Evolutionary conservation across 495 filamentous ascomycete genomes (phyloP).

Genomic region (Extremus antarcticus): DNA sequence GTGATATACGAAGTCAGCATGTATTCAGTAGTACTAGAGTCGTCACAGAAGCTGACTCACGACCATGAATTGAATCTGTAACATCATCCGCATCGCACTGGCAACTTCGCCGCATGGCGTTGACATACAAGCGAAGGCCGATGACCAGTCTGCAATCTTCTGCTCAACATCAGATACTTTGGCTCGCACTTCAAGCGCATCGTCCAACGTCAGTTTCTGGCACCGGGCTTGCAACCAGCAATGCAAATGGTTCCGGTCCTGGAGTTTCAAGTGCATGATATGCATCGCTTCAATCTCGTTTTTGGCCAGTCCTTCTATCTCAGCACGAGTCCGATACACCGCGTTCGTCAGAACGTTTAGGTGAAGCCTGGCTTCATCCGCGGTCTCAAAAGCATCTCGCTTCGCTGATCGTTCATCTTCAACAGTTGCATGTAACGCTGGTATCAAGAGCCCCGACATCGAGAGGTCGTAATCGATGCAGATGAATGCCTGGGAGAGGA

Average conservation of each 20-base stretch:
- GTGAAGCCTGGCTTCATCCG: background rate
- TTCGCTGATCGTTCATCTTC: background rate
- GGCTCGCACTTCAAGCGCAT: background rate
- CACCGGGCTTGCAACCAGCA: background rate
- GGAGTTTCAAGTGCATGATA: background rate
- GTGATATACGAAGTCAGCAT: background rate
- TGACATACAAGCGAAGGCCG: background rate
- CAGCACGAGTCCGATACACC: background rate
- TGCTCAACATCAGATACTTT: background rate
- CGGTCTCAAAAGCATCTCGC: background rate
- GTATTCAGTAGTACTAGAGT: background rate
- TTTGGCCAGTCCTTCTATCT: background rate
- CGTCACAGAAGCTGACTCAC: background rate
- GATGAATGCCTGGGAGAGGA: background rate
- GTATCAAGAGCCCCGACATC: background rate
- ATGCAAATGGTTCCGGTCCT: background rate
- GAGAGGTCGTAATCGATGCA: background rate
- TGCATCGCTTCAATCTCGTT: background rate
- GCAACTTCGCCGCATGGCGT: background rate
- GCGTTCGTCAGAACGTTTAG: background rate
- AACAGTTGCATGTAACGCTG: background rate
- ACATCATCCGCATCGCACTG: background rate
- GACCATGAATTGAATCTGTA: background rate
- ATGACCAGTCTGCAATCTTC: background rate
- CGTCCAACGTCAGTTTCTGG: background rate